Evolutionary conservation across 2,329 filamentous ascomycete species (phyloP).

Genomic region (Colletotrichum sp.): DNA sequence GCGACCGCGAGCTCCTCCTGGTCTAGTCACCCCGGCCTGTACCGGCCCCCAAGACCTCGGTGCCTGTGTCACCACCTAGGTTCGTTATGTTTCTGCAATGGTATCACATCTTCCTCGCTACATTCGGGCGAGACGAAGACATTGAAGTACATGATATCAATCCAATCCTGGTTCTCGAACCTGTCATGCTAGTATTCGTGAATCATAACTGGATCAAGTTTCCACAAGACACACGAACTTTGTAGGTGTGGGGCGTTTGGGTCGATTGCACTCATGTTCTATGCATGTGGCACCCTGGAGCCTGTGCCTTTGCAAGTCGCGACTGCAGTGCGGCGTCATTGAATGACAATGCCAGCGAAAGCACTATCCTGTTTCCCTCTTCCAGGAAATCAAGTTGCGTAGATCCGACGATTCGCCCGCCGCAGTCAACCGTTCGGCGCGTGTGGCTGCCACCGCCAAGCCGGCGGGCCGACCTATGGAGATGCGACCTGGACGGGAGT

Average conservation of each 20-base stretch:
- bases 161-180: neutral
- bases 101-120: neutral
- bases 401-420: neutral
- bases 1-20: neutral
- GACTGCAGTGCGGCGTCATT: neutral
- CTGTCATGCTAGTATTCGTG: neutral
- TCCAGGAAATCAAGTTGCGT: neutral
- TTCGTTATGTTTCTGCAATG: neutral
- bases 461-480: neutral
- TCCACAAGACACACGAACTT: neutral
- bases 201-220: neutral
- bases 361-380: neutral
- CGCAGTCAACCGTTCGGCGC: neutral
- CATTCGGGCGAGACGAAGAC: neutral
- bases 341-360: neutral
- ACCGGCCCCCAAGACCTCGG: neutral
- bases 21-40: neutral
- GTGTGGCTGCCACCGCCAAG: neutral
- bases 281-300: slow-evolving; percentile 2
- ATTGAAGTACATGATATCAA: neutral
- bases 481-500: neutral
- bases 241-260: neutral
- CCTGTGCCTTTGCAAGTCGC: neutral
- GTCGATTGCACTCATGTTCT: neutral
- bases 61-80: neutral